A percentile compares a stretch with the other conserved stretches of the same genome.
Evolutionary conservation across 306 rosid species (phyloP).

Genomic region (Potentilla sterilis): DNA sequence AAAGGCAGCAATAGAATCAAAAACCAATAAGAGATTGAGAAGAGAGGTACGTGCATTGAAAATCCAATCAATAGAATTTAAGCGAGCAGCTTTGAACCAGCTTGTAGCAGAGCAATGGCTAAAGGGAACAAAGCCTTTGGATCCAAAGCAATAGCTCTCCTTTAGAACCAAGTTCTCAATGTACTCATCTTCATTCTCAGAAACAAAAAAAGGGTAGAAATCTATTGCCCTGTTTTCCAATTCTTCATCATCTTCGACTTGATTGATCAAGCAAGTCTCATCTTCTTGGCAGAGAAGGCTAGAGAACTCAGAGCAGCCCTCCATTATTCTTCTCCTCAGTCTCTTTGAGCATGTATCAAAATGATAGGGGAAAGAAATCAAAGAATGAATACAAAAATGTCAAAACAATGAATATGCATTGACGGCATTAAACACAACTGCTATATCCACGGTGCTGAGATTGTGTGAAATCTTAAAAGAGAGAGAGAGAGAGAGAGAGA

Average conservation of each 20-base stretch:
- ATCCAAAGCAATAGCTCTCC: conserved; percentile 50
- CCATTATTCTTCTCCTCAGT: conserved; percentile 28
- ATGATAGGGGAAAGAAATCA: not conserved
- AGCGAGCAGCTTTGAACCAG: conserved; percentile 58
- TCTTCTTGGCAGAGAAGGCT: conserved; percentile 66
- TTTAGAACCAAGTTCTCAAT: conserved; percentile 49
- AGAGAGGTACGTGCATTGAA: conserved; percentile 61
- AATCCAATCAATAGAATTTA: conserved; percentile 75
- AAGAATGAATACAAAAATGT: conserved; percentile 13
- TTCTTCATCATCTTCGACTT: conserved; percentile 24
- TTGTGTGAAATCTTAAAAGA: conserved; percentile 23
- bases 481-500: conserved; percentile 21
- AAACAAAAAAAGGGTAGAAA: conserved; percentile 27
- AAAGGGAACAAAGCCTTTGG: conserved; percentile 23
- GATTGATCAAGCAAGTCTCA: conserved; percentile 39
- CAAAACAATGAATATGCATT: conserved; percentile 23
- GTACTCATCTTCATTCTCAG: conserved; percentile 62
- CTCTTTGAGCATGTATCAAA: conserved; percentile 23
- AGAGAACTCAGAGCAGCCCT: conserved; percentile 51
- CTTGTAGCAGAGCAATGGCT: conserved; percentile 27
- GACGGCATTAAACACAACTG: conserved; percentile 27
- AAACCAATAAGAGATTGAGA: not conserved
- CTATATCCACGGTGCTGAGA: conserved; percentile 31
- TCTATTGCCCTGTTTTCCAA: conserved; percentile 11
- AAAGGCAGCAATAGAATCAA: not conserved